Conservation (phyloP, 768 basidiomycete genomes). For the Lentinula detonsa region DNA sequence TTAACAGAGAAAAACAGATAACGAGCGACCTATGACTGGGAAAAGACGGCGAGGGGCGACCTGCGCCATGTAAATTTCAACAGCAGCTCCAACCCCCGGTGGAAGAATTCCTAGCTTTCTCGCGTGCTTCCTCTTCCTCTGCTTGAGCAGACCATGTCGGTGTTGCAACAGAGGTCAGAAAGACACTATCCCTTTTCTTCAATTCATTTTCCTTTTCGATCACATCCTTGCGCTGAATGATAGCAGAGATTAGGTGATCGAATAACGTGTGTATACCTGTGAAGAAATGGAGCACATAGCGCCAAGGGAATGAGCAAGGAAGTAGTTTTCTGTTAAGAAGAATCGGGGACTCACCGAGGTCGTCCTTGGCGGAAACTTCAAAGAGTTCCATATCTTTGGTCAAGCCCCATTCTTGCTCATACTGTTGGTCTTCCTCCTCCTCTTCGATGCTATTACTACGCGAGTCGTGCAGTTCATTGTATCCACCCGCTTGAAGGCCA, state of each 20-base stretch:
- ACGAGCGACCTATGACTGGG: constrained; percentile 11
- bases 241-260: constrained; percentile 69
- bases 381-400: constrained; percentile 83
- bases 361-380: constrained; percentile 90
- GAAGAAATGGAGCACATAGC: not conserved
- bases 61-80: constrained; percentile 28
- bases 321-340: not conserved
- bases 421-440: constrained; percentile 52
- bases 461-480: constrained; percentile 52
- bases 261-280: constrained; percentile 80
- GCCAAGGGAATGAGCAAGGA: not conserved
- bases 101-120: constrained; percentile 40
- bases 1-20: constrained; percentile 11
- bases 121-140: constrained; percentile 70
- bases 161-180: constrained; percentile 55
- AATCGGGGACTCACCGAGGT: constrained; percentile 50
- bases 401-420: constrained; percentile 68
- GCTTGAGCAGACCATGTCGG: constrained; percentile 79
- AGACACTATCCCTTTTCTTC: constrained; percentile 79
- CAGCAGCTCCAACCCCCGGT: constrained; percentile 63
- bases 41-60: not conserved
- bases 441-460: constrained; percentile 65
- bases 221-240: constrained; percentile 69
- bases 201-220: constrained; percentile 81
- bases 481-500: constrained; percentile 42